Conservation (phyloP, 352 stramenopile genomes). For the Phytophthora ohioensis region DNA sequence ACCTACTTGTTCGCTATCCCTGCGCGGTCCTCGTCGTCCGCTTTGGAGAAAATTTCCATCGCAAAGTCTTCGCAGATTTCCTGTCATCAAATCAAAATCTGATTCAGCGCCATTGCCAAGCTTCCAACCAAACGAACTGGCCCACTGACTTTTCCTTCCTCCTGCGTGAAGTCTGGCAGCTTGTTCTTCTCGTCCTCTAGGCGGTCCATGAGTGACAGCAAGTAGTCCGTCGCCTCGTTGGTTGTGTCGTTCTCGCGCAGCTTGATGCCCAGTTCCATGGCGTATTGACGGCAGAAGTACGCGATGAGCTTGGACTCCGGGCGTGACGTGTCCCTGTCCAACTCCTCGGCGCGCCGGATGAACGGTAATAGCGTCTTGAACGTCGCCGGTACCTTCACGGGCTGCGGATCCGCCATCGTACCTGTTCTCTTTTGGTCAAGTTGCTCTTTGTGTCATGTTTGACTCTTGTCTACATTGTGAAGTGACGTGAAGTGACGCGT, state of each 20-base stretch:
- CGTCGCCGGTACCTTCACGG: constrained; percentile 89
- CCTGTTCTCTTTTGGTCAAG: background rate
- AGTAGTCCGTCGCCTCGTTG: constrained; percentile 86
- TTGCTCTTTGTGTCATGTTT: background rate
- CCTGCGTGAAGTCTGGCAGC: constrained; percentile 90
- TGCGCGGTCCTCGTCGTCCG: constrained; percentile 94
- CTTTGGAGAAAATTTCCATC: constrained; percentile 94
- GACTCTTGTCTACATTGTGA: too few species aligned
- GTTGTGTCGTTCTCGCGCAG: constrained; percentile 82
- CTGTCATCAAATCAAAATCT: constrained; percentile 32
- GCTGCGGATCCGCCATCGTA: constrained; percentile 61
- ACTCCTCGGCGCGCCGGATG: constrained; percentile 94
- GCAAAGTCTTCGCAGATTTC: constrained; percentile 91
- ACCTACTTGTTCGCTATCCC: constrained; percentile 90
- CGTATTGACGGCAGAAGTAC: constrained; percentile 93
- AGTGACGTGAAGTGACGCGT: background rate
- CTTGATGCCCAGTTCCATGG: constrained; percentile 91
- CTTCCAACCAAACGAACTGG: background rate
- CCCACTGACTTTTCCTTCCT: constrained; percentile 90
- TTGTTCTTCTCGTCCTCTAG: constrained; percentile 94
- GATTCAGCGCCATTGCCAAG: background rate
- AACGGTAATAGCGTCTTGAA: constrained; percentile 96
- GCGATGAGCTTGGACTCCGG: constrained; percentile 95
- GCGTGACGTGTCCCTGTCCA: constrained; percentile 91
- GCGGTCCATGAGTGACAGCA: constrained; percentile 91